Conservation (phyloP, 2,329 filamentous ascomycete species). For the Cladosporium sp. region DNA sequence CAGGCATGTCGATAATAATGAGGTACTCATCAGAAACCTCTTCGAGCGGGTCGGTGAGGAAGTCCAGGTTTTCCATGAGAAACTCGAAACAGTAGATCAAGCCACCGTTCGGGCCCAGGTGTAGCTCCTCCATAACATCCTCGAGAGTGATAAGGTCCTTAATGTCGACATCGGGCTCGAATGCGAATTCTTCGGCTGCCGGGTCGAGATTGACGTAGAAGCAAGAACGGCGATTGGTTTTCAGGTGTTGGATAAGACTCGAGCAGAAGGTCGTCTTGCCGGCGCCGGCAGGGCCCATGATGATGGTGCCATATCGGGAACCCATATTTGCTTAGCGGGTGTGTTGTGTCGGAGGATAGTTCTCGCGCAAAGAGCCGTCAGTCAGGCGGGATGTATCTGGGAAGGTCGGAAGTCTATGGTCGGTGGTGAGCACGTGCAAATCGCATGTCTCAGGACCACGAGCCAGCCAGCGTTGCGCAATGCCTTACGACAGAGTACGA, state of each 20-base stretch:
- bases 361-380: not conserved
- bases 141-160: conserved; percentile 89
- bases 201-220: conserved; percentile 99
- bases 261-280: conserved; percentile 97
- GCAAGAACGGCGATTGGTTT: conserved; percentile 84
- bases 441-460: conserved; percentile 11
- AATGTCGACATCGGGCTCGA: conserved; percentile 90
- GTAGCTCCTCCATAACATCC: conserved; percentile 95
- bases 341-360: not conserved
- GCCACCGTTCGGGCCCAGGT: conserved; percentile 84
- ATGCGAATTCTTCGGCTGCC: conserved; percentile 87
- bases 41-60: conserved; percentile 79
- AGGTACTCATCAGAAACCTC: conserved; percentile 89
- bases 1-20: conserved; percentile 97
- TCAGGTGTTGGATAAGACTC: conserved; percentile 85
- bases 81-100: conserved; percentile 97
- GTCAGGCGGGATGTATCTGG: not conserved
- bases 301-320: conserved; percentile 81
- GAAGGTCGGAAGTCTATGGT: not conserved
- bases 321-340: conserved; percentile 20
- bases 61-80: conserved; percentile 89
- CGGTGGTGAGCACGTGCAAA: conserved; percentile 1
- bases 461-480: conserved; percentile 1
- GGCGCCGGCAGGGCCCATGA: conserved; percentile 93
- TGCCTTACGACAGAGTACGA: not conserved